Evolutionary conservation across 768 basidiomycete species (phyloP).

Genomic region (Pisolithus albus): DNA sequence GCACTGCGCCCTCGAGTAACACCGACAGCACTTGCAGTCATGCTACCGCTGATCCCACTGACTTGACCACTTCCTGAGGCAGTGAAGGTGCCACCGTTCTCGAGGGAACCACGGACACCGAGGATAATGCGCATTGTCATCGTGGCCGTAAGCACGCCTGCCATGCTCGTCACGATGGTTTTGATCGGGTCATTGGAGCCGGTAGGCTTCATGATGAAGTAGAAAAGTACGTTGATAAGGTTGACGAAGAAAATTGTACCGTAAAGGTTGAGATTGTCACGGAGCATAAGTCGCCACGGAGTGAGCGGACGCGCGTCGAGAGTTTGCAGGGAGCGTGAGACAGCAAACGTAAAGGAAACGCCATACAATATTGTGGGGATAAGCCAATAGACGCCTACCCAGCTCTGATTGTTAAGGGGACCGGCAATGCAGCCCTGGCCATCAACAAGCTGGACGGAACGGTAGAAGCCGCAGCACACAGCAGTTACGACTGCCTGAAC

Average conservation of each 20-base stretch:
- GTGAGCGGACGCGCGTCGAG: conserved; percentile 43
- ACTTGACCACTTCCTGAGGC: conserved; percentile 38
- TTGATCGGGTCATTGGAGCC: conserved; percentile 58
- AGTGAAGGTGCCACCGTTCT: conserved; percentile 63
- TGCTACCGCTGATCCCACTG: conserved; percentile 45
- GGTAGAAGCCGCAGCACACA: conserved; percentile 72
- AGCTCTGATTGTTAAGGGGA: conserved; percentile 53
- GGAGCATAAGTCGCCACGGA: conserved; percentile 84
- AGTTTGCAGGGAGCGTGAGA: conserved; percentile 18
- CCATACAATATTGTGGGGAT: conserved; percentile 63
- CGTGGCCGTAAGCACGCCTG: conserved; percentile 79
- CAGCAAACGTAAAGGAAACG: conserved; percentile 20
- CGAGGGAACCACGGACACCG: conserved; percentile 70
- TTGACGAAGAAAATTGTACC: conserved; percentile 76
- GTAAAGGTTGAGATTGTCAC: conserved; percentile 83
- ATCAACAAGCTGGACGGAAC: conserved; percentile 64
- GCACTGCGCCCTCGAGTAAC: conserved; percentile 23
- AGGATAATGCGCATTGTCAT: conserved; percentile 87
- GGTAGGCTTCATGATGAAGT: conserved; percentile 74
- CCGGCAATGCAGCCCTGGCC: conserved; percentile 87
- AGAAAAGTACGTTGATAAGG: conserved; percentile 79
- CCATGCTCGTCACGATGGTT: conserved; percentile 81
- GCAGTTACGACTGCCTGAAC: conserved; percentile 69
- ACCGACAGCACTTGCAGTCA: conserved; percentile 16
- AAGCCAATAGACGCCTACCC: conserved; percentile 86